Conservation (phyloP, 2,329 filamentous ascomycete genomes). For the Lachnellula occidentalis region DNA sequence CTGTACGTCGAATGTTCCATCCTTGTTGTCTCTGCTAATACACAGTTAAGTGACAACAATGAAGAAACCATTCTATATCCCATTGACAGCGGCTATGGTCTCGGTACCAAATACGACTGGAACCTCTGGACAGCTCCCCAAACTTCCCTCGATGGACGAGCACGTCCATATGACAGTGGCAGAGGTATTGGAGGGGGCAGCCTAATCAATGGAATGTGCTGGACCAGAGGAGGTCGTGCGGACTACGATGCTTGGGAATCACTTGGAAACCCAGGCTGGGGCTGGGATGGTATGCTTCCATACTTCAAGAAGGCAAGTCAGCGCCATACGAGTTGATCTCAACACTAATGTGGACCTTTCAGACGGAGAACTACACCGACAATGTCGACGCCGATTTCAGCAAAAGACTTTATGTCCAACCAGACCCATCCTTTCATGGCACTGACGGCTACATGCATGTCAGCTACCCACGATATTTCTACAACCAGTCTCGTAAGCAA, state of each 20-base stretch:
- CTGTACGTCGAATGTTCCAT: constrained; percentile 10
- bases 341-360: not conserved
- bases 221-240: constrained; percentile 17
- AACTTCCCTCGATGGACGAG: constrained; percentile 26
- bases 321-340: not conserved
- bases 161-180: constrained; percentile 20
- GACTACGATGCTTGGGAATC: constrained; percentile 36
- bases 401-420: constrained; percentile 24
- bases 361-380: constrained; percentile 35
- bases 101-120: constrained; percentile 38
- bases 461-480: constrained; percentile 36
- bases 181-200: constrained; percentile 34
- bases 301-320: constrained; percentile 36
- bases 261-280: constrained; percentile 34
- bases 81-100: constrained; percentile 24
- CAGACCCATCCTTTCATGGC: constrained; percentile 31
- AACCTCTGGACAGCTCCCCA: constrained; percentile 36
- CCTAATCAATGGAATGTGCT: constrained; percentile 37
- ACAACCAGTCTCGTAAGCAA: constrained; percentile 36
- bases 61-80: constrained; percentile 23
- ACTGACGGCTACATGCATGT: constrained; percentile 34
- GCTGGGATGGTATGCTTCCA: constrained; percentile 34
- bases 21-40: not conserved
- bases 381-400: constrained; percentile 21
- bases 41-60: constrained; percentile 18